A percentile compares a stretch with the other conserved stretches of the same genome.
These are phyloP conservation scores for Echeveria elegans DNA, from an alignment of 164 flowering plant genomes.

Conservation along the genomic window DNA sequence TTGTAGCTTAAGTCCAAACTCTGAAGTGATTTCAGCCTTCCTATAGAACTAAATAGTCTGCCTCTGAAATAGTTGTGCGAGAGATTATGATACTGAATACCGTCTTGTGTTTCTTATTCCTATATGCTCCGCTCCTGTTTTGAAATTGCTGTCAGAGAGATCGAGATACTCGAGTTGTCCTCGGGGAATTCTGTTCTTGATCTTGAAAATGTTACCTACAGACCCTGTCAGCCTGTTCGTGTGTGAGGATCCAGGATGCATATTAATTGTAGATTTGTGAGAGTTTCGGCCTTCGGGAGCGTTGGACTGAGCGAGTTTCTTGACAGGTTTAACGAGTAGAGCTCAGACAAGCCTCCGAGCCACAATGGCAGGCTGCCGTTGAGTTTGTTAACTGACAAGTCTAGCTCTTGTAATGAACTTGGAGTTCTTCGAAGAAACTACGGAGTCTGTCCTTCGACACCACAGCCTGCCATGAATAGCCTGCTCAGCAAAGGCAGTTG, in stretches of 20 bases:
- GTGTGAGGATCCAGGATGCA: conserved; percentile 1
- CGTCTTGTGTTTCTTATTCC: not conserved
- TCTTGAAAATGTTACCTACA: not conserved
- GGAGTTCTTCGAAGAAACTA: not conserved
- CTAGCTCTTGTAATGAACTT: conserved; percentile 4
- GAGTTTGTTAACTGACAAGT: not conserved
- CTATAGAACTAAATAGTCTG: not conserved
- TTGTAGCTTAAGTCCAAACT: conserved; percentile 2
- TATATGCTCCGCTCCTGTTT: conserved; percentile 1
- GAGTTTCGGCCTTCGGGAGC: not conserved
- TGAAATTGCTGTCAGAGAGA: conserved; percentile 8
- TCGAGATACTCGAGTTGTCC: not conserved
- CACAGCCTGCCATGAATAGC: conserved; percentile 3
- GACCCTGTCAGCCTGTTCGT: not conserved
- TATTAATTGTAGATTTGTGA: not conserved
- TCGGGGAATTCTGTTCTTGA: not conserved
- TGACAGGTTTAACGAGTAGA: conserved; percentile 1
- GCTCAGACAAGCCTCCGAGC: not conserved
- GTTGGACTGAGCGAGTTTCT: conserved; percentile 1
- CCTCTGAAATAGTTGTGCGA: not conserved
- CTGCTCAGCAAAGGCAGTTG: not conserved
- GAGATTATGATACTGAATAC: not conserved
- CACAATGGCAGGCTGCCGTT: not conserved
- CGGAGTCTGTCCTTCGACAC: not conserved
- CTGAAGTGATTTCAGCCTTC: conserved; percentile 4